phyloP scores from a whole-genome alignment of 2,329 filamentous ascomycete genomes.

The Fusarium robinianum region DNA sequence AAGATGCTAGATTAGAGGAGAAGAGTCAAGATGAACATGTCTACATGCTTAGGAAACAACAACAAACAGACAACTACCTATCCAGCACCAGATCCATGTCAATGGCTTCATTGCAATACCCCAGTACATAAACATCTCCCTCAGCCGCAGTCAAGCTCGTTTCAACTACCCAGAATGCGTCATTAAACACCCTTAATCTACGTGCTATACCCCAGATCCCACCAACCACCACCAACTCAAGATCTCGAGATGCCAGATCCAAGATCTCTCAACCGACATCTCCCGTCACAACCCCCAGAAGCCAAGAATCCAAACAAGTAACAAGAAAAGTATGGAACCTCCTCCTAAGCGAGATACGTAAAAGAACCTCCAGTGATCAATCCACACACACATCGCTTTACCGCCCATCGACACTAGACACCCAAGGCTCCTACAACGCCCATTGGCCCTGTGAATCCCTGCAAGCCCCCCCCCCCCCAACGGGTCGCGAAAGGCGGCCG shows the following conservation, averaged over 20 bases:
- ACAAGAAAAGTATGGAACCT: conserved; percentile 1
- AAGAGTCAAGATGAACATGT: no score
- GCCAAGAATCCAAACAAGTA: conserved; percentile 8
- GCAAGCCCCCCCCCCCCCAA: no score
- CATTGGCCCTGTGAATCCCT: conserved; percentile 24
- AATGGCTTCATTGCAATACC: no score
- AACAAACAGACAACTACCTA: no score
- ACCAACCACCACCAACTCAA: neutral
- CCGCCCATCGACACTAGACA: neutral
- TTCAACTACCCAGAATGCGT: no score
- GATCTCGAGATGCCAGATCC: conserved; percentile 11
- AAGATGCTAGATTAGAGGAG: no score
- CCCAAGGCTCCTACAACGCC: neutral
- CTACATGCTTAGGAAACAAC: no score
- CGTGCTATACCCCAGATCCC: conserved; percentile 2
- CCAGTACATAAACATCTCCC: no score
- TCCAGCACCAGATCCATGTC: no score
- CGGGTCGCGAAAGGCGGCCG: conserved; percentile 34
- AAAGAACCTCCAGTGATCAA: no score
- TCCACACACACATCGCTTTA: neutral
- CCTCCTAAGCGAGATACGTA: no score
- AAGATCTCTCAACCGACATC: conserved; percentile 3
- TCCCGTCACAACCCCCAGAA: neutral
- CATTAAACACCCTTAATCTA: conserved; percentile 5
- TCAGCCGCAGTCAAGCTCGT: no score